A percentile compares a stretch with the other conserved stretches of the same genome.
These are phyloP conservation scores for Hyaloperonospora arabidopsidis DNA, from an alignment of 352 stramenopile genomes.

Conservation along the genomic window DNA sequence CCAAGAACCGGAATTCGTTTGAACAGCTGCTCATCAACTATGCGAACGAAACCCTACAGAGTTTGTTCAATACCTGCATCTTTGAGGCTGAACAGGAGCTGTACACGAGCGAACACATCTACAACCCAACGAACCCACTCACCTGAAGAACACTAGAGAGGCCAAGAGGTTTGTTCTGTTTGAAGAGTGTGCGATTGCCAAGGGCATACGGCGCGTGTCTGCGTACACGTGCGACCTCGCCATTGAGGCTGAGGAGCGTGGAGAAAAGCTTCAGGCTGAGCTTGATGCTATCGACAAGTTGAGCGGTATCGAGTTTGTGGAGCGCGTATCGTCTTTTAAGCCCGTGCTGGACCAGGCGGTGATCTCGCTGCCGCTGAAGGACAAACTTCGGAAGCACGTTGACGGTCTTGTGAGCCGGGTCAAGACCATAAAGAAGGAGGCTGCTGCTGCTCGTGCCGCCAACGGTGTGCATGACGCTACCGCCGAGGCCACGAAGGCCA, in stretches of 20 bases:
- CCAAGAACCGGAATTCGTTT: conserved; percentile 87
- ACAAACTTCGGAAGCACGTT: conserved; percentile 69
- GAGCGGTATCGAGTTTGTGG: conserved; percentile 66
- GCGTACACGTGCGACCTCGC: conserved; percentile 89
- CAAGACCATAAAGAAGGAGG: conserved; percentile 78
- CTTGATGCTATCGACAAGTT: conserved; percentile 73
- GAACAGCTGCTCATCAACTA: conserved; percentile 89
- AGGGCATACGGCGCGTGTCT: conserved; percentile 95
- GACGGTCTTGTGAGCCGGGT: conserved; percentile 65
- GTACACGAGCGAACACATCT: conserved; percentile 86
- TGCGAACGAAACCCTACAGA: conserved; percentile 84
- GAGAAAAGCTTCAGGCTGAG: conserved; percentile 68
- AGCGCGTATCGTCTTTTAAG: conserved; percentile 88
- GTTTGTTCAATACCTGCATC: conserved; percentile 86
- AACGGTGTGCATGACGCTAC: conserved; percentile 61
- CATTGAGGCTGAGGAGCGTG: conserved; percentile 78
- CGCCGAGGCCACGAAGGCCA: conserved; percentile 45
- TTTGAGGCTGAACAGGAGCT: conserved; percentile 87
- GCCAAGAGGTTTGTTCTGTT: conserved; percentile 95
- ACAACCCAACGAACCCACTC: conserved; percentile 86
- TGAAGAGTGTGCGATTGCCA: conserved; percentile 94
- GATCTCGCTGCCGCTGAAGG: conserved; percentile 89
- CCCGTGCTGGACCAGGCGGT: conserved; percentile 81
- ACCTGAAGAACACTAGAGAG: conserved; percentile 94
- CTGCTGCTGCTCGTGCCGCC: conserved; percentile 51